Evolutionary conservation across 2,329 filamentous ascomycete genomes (phyloP), one percentile per base, ranked within the genome.

Genomic region (Keithomyces neogunnii): DNA sequence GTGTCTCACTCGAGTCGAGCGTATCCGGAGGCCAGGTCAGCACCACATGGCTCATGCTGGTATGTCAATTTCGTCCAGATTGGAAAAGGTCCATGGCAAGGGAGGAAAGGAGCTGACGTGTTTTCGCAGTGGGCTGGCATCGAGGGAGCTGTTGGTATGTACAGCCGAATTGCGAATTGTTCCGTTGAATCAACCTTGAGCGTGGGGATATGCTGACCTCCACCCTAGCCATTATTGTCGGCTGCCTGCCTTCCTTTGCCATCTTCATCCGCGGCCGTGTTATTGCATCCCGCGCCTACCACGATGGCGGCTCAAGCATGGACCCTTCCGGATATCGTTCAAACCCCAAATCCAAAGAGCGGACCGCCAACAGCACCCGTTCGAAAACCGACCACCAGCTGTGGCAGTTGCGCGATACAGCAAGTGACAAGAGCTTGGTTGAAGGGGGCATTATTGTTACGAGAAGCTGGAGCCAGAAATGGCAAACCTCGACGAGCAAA

Each of bases 21-120:
- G 32, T 45, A 33, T 48, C 36, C 39, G 32, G 33, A 3, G 54
- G 56, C 9, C 53, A 57, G 53, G 56, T 57, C 48, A 56, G 54
- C 43, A 56, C 56, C 19, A 56, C 54, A 26, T 57, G 56, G 56
- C 56, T 57, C 5, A 56, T 57, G 52, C 43, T 57, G 47, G 54
- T 56, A 49, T 35, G 54, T 56, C 9, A 9, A 29, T 7, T 35
- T n/a, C 11, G 9, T 13, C 19, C 19, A 19, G 19, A 19, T 19
- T 19, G 19, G 19, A 19, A 13, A 3, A 19, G 28, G 43, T 11
- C 28, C n/a, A 35, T 3, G n/a, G 32, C 5, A n/a, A n/a, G n/a
- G 36, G 19, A 3, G 9, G 4, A 3, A 13, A 30, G 31, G 11
- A 48, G 32, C 50, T 52, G 30, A 55, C 38, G 28, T 44, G n/a